Percentiles rank a stretch among this genome's conserved stretches.
phyloP scores from a whole-genome alignment of 2,329 filamentous ascomycete species.

The Colletotrichum eremochloae region DNA sequence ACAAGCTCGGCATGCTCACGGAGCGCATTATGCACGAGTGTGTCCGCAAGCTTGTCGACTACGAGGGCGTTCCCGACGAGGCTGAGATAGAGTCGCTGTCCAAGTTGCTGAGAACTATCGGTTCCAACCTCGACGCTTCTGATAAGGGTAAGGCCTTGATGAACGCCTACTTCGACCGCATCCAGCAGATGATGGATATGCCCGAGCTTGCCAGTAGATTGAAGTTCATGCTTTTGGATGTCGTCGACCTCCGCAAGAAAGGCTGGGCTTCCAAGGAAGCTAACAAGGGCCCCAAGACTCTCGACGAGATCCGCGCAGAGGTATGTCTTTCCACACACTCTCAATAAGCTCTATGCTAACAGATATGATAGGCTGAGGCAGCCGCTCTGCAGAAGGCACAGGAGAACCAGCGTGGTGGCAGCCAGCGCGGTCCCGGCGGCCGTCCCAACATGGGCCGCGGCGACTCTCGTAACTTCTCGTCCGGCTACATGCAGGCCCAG shows the following conservation, averaged over 20 bases:
- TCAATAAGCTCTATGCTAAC: constrained; percentile 45
- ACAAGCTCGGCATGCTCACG: constrained; percentile 98
- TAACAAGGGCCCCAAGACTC: constrained; percentile 97
- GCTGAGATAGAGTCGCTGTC: constrained; percentile 96
- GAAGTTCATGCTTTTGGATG: constrained; percentile 96
- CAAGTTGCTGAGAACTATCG: constrained; percentile 92
- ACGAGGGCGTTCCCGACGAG: constrained; percentile 92
- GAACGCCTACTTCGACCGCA: constrained; percentile 93
- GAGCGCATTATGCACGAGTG: constrained; percentile 99
- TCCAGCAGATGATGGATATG: constrained; percentile 83
- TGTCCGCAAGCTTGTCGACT: constrained; percentile 96
- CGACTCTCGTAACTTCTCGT: constrained; percentile 87
- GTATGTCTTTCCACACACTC: constrained; percentile 56
- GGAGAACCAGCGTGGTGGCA: constrained; percentile 71
- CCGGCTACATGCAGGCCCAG: constrained; percentile 76
- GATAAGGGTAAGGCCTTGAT: constrained; percentile 90
- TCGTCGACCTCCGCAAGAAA: constrained; percentile 83
- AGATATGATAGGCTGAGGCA: constrained; percentile 71
- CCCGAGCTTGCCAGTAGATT: constrained; percentile 88
- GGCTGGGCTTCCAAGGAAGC: constrained; percentile 89
- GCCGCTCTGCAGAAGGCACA: constrained; percentile 84
- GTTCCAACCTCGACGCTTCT: constrained; percentile 84
- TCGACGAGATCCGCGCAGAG: constrained; percentile 89
- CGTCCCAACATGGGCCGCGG: constrained; percentile 83
- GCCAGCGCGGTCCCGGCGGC: constrained; percentile 76